A percentile compares a stretch with the other conserved stretches of the same genome.
These are phyloP conservation scores for Hanseniaspora guilliermondii DNA, from an alignment of 805 yeast species.

Conservation along the genomic window DNA sequence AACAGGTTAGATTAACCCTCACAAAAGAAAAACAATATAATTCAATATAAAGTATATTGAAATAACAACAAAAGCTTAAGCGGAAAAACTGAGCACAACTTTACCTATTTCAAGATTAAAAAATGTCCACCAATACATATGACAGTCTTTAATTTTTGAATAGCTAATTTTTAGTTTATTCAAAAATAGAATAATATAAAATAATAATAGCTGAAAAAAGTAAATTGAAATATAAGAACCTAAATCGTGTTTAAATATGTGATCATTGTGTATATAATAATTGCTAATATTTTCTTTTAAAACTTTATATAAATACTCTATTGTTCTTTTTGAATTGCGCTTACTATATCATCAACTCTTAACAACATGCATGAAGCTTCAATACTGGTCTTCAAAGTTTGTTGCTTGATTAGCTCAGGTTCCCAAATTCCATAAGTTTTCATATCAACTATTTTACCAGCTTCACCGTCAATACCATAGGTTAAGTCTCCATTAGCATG, in stretches of 20 bases:
- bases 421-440: constrained; percentile 95
- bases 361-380: constrained; percentile 90
- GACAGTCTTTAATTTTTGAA: too few species aligned
- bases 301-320: constrained; percentile 7
- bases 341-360: constrained; percentile 94
- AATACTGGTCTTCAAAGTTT: constrained; percentile 92
- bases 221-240: too few species aligned
- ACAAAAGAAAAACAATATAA: not conserved
- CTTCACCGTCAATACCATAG: constrained; percentile 88
- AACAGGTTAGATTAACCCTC: not conserved
- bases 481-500: constrained; percentile 84
- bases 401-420: constrained; percentile 96
- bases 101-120: too few species aligned
- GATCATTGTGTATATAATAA: too few species aligned
- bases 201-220: too few species aligned
- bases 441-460: constrained; percentile 92
- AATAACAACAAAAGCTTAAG: not conserved
- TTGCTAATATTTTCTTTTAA: too few species aligned
- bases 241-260: too few species aligned
- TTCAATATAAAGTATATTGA: not conserved
- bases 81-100: not conserved
- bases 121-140: too few species aligned
- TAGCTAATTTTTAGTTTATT: too few species aligned
- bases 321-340: constrained; percentile 67
- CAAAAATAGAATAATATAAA: too few species aligned